Conservation (phyloP, 1,284 basidiomycete species). For the Malassezia dermatis region DNA sequence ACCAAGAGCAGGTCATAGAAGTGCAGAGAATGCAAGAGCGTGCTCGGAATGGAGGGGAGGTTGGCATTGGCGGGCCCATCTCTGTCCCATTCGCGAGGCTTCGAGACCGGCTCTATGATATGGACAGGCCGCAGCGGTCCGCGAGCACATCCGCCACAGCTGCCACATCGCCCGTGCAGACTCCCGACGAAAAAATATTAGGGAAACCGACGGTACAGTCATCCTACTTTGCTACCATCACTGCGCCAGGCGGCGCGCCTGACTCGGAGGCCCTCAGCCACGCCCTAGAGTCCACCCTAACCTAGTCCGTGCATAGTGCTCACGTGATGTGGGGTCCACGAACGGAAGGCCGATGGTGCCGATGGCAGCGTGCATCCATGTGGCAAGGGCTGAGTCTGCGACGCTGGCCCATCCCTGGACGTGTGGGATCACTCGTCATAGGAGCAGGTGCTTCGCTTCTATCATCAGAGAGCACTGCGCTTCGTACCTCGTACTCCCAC, state of each 20-base stretch:
- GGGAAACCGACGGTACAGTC: not conserved
- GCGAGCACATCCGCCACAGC: constrained; percentile 9
- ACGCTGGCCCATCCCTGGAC: not conserved
- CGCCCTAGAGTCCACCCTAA: not conserved
- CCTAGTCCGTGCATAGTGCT: not conserved
- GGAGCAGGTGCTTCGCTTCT: not conserved
- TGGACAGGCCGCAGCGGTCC: not conserved
- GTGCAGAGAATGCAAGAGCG: constrained; percentile 38
- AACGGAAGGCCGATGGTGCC: not conserved
- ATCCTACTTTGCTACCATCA: not conserved
- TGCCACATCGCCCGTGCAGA: not conserved
- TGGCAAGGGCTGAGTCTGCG: not conserved
- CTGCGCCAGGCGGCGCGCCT: not conserved
- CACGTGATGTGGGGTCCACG: not conserved
- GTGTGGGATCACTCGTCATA: not conserved
- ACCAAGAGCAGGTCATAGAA: constrained; percentile 33
- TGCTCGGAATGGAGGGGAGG: constrained; percentile 33
- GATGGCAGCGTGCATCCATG: not conserved
- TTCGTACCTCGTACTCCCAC: not conserved
- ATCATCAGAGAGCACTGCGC: not conserved
- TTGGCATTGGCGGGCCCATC: constrained; percentile 29
- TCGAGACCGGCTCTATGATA: not conserved
- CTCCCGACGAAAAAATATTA: not conserved
- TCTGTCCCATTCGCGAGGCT: not conserved
- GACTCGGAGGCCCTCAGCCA: not conserved